Base-by-base conservation (phyloP, 371 early-diverging fungal genomes). In the Catenaria anguillulae region DNA sequence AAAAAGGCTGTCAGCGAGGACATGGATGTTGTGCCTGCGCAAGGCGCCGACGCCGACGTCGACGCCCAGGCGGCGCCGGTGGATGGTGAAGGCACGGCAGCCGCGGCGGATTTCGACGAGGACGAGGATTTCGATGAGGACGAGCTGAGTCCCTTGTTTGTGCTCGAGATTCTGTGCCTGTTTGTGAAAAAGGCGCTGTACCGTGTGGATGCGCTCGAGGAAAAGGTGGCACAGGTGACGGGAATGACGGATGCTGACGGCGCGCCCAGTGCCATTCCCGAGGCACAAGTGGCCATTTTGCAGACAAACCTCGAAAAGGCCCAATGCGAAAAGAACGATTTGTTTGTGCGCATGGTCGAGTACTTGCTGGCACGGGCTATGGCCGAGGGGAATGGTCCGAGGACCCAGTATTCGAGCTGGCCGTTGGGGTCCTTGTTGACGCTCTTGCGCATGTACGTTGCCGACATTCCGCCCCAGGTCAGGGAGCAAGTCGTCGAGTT, bases 401-500 rank as follows among this genome's bases (percentile, higher is more conserved):
- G 46, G 1, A 46, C 46, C n/a, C 46, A 46, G 46, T 46, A 24
- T 21, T 46, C 46, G 24, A 46, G 46, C 8, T 46, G 46, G 46
- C 10, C 46, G 46, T 24, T 46, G 6, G 46, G 46, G n/a, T 23
- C n/a, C 8, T 24, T 46, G 23, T 10, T 23, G 23, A 46, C 46
- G 46, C 46, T 46, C n/a, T 24, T 46, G 23, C 46, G 46, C 46
- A 46, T 46, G 46, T n/a, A n/a, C n/a, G n/a, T n/a, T n/a, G n/a
- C n/a, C n/a, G n/a, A n/a, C n/a, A n/a, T n/a, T n/a, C n/a, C n/a
- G n/a, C n/a, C n/a, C n/a, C n/a, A n/a, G n/a, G n/a, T n/a, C n/a
- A n/a, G n/a, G n/a, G n/a, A n/a, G n/a, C n/a, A n/a, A n/a, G n/a
- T n/a, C n/a, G n/a, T n/a, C n/a, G n/a, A n/a, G n/a, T n/a, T n/a